These are phyloP conservation scores for Pseudogymnoascus sp. DNA, from an alignment of 2,329 filamentous ascomycete species.

Conservation along the genomic window DNA sequence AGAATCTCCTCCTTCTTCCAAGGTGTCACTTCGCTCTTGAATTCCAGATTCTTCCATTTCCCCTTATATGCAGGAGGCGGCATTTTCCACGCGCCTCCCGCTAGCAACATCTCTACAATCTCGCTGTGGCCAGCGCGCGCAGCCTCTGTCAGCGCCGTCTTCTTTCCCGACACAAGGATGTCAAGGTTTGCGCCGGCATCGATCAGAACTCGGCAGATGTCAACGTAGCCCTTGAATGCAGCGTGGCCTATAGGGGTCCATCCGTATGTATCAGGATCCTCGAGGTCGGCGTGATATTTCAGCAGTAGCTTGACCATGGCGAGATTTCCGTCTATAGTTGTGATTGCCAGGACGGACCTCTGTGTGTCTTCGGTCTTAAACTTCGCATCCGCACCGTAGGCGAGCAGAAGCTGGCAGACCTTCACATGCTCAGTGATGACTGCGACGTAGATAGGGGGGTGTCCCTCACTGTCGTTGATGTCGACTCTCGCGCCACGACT, in stretches of 20 bases:
- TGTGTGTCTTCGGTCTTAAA: neutral
- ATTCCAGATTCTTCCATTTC: constrained; percentile 2
- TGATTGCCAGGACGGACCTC: neutral
- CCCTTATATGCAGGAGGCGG: neutral
- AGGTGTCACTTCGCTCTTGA: neutral
- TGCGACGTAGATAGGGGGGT: neutral
- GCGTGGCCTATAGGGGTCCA: neutral
- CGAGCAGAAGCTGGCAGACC: neutral
- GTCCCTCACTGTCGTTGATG: neutral
- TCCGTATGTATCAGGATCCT: neutral
- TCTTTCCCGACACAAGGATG: neutral
- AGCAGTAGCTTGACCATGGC: neutral
- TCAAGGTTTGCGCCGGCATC: neutral
- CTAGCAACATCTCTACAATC: neutral
- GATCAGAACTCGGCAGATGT: neutral
- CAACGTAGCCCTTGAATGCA: neutral
- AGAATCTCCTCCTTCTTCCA: constrained; percentile 6
- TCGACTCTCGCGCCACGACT: neutral
- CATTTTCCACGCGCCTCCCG: neutral
- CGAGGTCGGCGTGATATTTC: neutral
- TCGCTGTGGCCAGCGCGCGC: neutral
- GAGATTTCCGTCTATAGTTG: neutral
- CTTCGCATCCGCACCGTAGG: neutral
- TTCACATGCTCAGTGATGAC: neutral
- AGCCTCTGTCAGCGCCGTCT: constrained; percentile 2